Evolutionary conservation across 768 basidiomycete species (phyloP).

Genomic region (Serendipita indica): DNA sequence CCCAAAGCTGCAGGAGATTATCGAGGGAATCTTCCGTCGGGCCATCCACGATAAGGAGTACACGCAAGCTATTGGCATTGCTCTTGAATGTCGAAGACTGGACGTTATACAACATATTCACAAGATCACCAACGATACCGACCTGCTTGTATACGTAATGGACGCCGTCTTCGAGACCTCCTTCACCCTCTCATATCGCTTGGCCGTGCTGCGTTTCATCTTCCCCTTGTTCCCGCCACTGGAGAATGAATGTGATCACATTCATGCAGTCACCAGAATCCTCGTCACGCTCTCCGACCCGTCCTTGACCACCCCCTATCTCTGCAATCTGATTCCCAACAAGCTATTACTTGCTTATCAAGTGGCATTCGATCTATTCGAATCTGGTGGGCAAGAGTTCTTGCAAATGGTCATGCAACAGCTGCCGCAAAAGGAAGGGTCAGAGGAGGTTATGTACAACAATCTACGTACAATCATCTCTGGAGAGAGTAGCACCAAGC

Average conservation of each 20-base stretch:
- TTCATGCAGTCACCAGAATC: slow-evolving; percentile 71
- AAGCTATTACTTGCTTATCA: slow-evolving; percentile 80
- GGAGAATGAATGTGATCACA: slow-evolving; percentile 58
- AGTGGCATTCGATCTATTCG: slow-evolving; percentile 87
- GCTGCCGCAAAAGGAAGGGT: slow-evolving; percentile 42
- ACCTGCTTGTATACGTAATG: slow-evolving; percentile 79
- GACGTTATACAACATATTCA: slow-evolving; percentile 76
- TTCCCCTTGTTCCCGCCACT: slow-evolving; percentile 78
- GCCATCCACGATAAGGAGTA: slow-evolving; percentile 82
- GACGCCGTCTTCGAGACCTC: slow-evolving; percentile 82
- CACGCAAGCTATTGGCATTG: slow-evolving; percentile 85
- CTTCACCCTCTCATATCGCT: slow-evolving; percentile 72
- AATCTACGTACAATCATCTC: slow-evolving; percentile 70
- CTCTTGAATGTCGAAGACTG: slow-evolving; percentile 76
- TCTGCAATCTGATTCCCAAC: slow-evolving; percentile 53
- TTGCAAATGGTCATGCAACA: slow-evolving; percentile 57
- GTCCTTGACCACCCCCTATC: slow-evolving; percentile 57
- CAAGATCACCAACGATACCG: slow-evolving; percentile 53
- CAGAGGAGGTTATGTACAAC: slow-evolving; percentile 49
- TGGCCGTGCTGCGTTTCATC: slow-evolving; percentile 62
- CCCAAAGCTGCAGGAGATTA: slow-evolving; percentile 61
- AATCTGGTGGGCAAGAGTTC: slow-evolving; percentile 89
- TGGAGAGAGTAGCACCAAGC: slow-evolving; percentile 81
- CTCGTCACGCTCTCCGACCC: slow-evolving; percentile 78
- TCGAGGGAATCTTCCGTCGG: slow-evolving; percentile 75